Base-by-base conservation (phyloP, 768 basidiomycete species). In the Infundibulicybe gibba region DNA sequence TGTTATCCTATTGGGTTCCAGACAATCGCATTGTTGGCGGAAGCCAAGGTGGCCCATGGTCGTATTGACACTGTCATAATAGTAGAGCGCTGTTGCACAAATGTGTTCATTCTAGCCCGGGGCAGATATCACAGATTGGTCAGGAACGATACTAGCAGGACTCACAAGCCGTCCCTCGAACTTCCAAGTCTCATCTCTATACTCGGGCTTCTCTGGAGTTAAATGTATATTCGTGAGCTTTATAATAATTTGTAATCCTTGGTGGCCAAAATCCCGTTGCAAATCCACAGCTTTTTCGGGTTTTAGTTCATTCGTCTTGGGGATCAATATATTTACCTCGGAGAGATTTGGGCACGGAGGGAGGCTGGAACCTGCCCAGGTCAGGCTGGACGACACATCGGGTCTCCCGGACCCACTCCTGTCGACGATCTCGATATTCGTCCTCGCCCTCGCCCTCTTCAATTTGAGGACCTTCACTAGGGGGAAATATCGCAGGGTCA, bases 131-230 rank as follows among this genome's bases (percentile, higher is more conserved):
- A 19, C 16, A 2, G 1, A 37, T 20, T 25, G 17, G 2, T 4
- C 30, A 33, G 35, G 32, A 14, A 11, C 15, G 30, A 20, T 2
- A 17, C 32, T 31, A 13, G 35, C 33, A 11, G 5, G 19, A 33
- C 25, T 5, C 20, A 48, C 42, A 16, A 61, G 48, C 43, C 42
- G 45, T 12, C 61, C 68, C 50, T 69, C 68, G 40, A 68, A 54
- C 43, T 68, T 66, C 67, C 68, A 70, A 6, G 52, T 53, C n/a
- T 67, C 65, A 6, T 66, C 66, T 0, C 43, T 45, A 51, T 68
- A 69, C 5, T 56, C 49, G 1, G 68, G 67, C 43, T 62, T 60
- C 25, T 67, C 63, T 14, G 68, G 68, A 0, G 63, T 66, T 21
- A 68, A 10, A 10, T 38, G 35, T 14, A 38, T 38, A 10, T 38